phyloP scores from a whole-genome alignment of 108 stramenopile genomes.

The Skeletonema tropicum region DNA sequence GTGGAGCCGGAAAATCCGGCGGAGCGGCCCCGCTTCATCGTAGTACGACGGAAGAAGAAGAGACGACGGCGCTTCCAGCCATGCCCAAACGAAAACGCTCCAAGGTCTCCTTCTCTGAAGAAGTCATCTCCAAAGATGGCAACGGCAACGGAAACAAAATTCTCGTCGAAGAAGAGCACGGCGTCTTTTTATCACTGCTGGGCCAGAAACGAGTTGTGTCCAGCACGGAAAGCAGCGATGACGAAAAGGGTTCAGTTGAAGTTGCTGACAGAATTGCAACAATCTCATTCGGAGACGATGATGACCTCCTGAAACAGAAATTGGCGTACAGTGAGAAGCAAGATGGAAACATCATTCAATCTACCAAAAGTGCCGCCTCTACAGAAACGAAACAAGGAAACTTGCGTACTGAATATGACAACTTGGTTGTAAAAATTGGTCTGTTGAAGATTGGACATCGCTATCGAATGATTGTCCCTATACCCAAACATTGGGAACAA shows the following conservation, averaged over 20 bases:
- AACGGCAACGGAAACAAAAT: slow-evolving; percentile 18
- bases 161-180: slow-evolving; percentile 15
- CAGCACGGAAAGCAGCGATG: background rate
- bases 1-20: too few relatives aligned
- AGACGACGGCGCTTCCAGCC: too few relatives aligned
- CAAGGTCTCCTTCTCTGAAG: slow-evolving; percentile 27
- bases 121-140: slow-evolving; percentile 20
- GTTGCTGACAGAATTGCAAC: background rate
- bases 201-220: slow-evolving; percentile 1
- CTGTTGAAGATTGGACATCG: slow-evolving; percentile 41
- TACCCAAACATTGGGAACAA: slow-evolving; percentile 8
- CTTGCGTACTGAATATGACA: slow-evolving; percentile 2
- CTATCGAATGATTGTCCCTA: slow-evolving; percentile 29
- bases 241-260: background rate
- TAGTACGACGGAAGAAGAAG: background rate
- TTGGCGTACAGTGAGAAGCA: background rate
- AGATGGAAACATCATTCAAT: background rate
- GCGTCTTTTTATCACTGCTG: slow-evolving; percentile 22
- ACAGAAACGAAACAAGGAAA: background rate
- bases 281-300: background rate
- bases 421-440: slow-evolving; percentile 29
- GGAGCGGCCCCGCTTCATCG: too few relatives aligned
- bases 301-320: background rate
- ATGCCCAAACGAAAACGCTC: background rate
- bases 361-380: background rate